These are phyloP conservation scores for Clonostachys solani DNA, from an alignment of 2,329 filamentous ascomycete genomes.

Conservation along the genomic window DNA sequence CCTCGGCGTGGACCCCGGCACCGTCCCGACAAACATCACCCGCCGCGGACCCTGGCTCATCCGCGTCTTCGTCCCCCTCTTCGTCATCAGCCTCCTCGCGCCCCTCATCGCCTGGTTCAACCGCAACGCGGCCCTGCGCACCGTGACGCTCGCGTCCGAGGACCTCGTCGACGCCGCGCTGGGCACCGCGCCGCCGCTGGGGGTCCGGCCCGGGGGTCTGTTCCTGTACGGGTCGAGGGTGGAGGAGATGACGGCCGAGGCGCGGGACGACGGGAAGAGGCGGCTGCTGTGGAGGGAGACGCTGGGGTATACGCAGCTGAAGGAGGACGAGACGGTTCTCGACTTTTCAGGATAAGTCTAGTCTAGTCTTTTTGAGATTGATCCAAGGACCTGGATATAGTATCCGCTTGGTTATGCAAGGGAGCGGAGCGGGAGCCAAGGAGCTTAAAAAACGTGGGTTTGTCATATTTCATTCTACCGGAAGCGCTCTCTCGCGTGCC, in stretches of 20 bases:
- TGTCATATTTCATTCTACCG: too few relatives aligned
- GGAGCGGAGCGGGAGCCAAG: too few relatives aligned
- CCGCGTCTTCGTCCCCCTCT: constrained; percentile 9
- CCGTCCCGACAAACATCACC: constrained; percentile 23
- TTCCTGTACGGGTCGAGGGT: constrained; percentile 26
- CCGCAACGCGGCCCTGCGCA: constrained; percentile 21
- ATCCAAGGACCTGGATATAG: too few relatives aligned
- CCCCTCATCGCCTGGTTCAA: constrained; percentile 13
- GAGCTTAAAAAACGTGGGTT: too few relatives aligned
- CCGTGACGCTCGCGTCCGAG: constrained; percentile 21
- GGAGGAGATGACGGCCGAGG: constrained; percentile 18
- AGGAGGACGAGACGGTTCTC: constrained; percentile 16
- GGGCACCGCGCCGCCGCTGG: constrained; percentile 5
- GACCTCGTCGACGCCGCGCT: constrained; percentile 24
- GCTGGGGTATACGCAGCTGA: constrained; percentile 14
- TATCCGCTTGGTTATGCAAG: too few relatives aligned
- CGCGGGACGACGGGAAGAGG: constrained; percentile 19
- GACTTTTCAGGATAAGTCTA: background rate
- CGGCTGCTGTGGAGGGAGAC: constrained; percentile 23
- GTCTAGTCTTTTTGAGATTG: too few relatives aligned
- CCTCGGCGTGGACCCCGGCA: constrained; percentile 30
- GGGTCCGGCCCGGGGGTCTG: constrained; percentile 15
- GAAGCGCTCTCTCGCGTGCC: too few relatives aligned
- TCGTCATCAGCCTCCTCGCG: constrained; percentile 14
- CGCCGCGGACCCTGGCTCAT: constrained; percentile 17